These are phyloP conservation scores for Apiospora rasikravindrae DNA, from an alignment of 2,329 filamentous ascomycete genomes.

Conservation along the genomic window DNA sequence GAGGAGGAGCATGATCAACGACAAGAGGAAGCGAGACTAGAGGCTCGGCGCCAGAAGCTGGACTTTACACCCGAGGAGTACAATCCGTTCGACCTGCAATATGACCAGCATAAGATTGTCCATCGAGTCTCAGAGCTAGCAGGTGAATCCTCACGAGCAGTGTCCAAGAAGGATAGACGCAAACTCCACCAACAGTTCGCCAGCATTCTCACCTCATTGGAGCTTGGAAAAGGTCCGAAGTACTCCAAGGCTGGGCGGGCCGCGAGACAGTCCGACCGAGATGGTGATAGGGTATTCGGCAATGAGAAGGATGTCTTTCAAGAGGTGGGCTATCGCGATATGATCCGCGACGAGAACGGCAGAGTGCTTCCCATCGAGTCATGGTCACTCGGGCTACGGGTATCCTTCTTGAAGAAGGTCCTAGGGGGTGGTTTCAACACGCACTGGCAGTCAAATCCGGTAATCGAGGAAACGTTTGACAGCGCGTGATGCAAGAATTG, in stretches of 20 bases:
- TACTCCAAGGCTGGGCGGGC: conserved; percentile 55
- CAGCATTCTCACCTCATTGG: conserved; percentile 60
- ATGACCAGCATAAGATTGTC: conserved; percentile 55
- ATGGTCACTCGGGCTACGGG: conserved; percentile 56
- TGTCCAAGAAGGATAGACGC: conserved; percentile 55
- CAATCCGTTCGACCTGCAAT: conserved; percentile 45
- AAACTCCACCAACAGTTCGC: conserved; percentile 54
- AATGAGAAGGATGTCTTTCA: conserved; percentile 45
- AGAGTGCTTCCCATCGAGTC: conserved; percentile 52
- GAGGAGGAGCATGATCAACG: conserved; percentile 48
- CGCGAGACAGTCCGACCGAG: conserved; percentile 49
- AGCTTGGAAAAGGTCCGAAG: conserved; percentile 58
- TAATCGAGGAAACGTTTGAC: conserved; percentile 37
- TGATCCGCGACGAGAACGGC: conserved; percentile 51
- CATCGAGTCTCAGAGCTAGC: conserved; percentile 54
- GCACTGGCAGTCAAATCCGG: conserved; percentile 48
- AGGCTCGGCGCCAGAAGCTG: conserved; percentile 19
- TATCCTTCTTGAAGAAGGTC: conserved; percentile 54
- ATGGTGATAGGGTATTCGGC: conserved; percentile 45
- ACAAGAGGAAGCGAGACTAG: conserved; percentile 20
- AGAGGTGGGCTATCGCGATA: conserved; percentile 59
- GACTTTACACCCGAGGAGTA: conserved; percentile 22
- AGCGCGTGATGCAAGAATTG: background rate
- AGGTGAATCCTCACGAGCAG: conserved; percentile 52
- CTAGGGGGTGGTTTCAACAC: conserved; percentile 51